phyloP scores from a whole-genome alignment of 2,329 filamentous ascomycete genomes.

The Septoria petroselini region DNA sequence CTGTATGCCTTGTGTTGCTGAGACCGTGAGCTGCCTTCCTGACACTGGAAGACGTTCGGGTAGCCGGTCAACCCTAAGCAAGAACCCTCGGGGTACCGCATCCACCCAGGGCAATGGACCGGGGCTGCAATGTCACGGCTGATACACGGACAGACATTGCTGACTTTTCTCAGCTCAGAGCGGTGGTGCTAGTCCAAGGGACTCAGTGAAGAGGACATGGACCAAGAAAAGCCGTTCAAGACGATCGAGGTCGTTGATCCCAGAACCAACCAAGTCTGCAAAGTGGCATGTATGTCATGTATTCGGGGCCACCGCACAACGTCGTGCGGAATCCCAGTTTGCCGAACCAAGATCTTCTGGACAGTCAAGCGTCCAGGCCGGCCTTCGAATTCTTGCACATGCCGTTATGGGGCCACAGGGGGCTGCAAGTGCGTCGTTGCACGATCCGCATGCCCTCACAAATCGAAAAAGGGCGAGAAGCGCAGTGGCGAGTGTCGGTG shows the following conservation, averaged over 20 bases:
- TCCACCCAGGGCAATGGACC: constrained; percentile 9
- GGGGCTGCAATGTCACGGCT: constrained; percentile 6
- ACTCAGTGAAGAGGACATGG: constrained; percentile 14
- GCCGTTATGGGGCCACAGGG: constrained; percentile 34
- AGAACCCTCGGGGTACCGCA: neutral
- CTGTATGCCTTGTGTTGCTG: too few relatives aligned
- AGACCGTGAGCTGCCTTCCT: too few relatives aligned
- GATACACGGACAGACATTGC: constrained; percentile 8
- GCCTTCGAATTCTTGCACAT: constrained; percentile 38
- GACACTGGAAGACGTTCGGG: too few relatives aligned
- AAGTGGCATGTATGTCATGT: constrained; percentile 39
- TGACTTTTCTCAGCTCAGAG: constrained; percentile 15
- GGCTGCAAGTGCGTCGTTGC: constrained; percentile 38
- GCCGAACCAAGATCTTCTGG: constrained; percentile 38
- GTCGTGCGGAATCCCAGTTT: constrained; percentile 37
- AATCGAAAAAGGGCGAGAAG: constrained; percentile 38
- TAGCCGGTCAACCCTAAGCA: too few relatives aligned
- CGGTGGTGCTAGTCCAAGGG: neutral
- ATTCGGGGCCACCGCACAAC: constrained; percentile 39
- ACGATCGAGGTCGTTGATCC: constrained; percentile 38
- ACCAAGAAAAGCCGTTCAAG: constrained; percentile 38
- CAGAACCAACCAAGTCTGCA: constrained; percentile 35
- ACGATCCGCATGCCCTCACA: constrained; percentile 36
- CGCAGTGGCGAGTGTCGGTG: constrained; percentile 36
- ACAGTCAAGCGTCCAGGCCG: constrained; percentile 38